Base-by-base conservation (phyloP, 2,329 filamentous ascomycete species). In the Drechslerella stenobrocha region DNA sequence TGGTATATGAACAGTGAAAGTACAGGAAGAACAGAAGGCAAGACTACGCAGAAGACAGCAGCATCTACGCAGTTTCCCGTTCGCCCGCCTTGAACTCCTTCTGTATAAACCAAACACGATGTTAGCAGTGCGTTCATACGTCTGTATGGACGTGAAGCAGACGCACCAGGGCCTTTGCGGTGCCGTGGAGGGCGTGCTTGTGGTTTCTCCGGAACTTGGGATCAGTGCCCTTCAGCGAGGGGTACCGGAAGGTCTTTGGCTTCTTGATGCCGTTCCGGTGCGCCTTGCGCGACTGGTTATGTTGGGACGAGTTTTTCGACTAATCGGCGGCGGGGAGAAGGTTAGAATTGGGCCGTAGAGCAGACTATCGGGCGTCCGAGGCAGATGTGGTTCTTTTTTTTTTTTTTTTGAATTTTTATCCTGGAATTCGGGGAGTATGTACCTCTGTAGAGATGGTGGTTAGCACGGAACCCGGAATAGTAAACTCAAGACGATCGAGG, bases 221-320 rank as follows among this genome's bases (percentile, higher is more conserved):
- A 83, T 98, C 93, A 80, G 90, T 93, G 77, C 93, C 93, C 80
- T 96, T 96, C 77, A 98, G 87, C 76, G 92, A 97, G 74, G 93
- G 93, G 84, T 98, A 98, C 84, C 93, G 86, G 81, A 91, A 86
- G 78, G 93, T 97, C 87, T 96, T 96, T 74, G 93, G 93, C 88
- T 96, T 97, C 88, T 97, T 97, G 86, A 98, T 98, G 83, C 93
- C 93, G 85, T 98, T 98, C 79, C 88, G 87, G 87, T 98, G 93
- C 82, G 90, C 91, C 89, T 98, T 98, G 84, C 88, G 88, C 80
- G 85, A 86, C 87, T 93, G 88, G 83, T 96, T 96, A 84, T 96
- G 90, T 85, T 97, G 92, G 77, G 92, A 96, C 83, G 90, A 95
- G 87, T 97, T 97, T 90, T 97, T 97, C 77, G 93, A 97, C 86